A percentile compares a stretch with the other conserved stretches of the same genome.
phyloP scores from a whole-genome alignment of 441 rosid genomes.

The Erysimum cheiri region DNA sequence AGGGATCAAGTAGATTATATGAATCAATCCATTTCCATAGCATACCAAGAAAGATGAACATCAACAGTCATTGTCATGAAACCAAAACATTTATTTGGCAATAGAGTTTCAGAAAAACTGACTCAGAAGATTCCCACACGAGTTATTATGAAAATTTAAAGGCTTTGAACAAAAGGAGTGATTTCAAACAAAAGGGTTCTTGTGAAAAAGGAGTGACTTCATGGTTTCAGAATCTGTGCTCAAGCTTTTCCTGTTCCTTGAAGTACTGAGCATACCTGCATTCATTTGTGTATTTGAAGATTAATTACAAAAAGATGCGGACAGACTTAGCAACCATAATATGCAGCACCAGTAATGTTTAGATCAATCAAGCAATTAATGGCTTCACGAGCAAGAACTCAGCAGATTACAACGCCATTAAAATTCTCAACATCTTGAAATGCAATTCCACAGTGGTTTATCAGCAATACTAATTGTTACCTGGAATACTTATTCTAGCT shows the following conservation, averaged over 20 bases:
- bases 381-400: slow-evolving; percentile 5
- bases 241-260: slow-evolving; percentile 87
- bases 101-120: slow-evolving; percentile 26
- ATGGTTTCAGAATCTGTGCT: slow-evolving; percentile 72
- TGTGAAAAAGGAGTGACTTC: slow-evolving; percentile 8
- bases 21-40: not conserved
- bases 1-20: not conserved
- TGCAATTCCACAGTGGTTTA: not conserved
- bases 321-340: not conserved
- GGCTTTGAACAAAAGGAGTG: not conserved
- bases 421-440: not conserved
- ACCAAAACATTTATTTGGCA: slow-evolving; percentile 36
- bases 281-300: slow-evolving; percentile 30
- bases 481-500: not conserved
- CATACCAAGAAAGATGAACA: slow-evolving; percentile 21
- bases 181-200: not conserved
- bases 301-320: not conserved
- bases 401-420: not conserved
- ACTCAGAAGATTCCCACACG: slow-evolving; percentile 15
- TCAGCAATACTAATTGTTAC: not conserved
- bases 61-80: slow-evolving; percentile 16
- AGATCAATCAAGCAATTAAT: not conserved
- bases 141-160: not conserved
- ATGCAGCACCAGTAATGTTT: not conserved
- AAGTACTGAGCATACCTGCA: slow-evolving; percentile 79